Evolutionary conservation across 2,329 filamentous ascomycete genomes (phyloP).

Genomic region (Eurotiales sp.): DNA sequence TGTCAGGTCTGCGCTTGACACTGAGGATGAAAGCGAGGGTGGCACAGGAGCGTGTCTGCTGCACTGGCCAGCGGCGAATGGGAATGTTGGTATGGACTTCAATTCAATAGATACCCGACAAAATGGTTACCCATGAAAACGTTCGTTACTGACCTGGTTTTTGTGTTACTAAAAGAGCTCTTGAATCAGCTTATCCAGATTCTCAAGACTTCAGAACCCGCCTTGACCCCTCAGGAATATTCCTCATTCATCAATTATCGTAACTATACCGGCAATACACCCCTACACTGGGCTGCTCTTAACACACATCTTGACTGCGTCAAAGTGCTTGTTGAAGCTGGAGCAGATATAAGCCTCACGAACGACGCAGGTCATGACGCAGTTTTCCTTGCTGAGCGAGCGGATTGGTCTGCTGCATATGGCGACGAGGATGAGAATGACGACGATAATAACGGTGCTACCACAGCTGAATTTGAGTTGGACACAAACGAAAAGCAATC

Average conservation of each 20-base stretch:
- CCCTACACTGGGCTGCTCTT: constrained; percentile 88
- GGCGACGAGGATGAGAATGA: constrained; percentile 33
- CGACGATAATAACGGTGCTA: constrained; percentile 16
- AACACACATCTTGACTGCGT: constrained; percentile 82
- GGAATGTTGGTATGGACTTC: constrained; percentile 72
- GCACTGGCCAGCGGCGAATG: constrained; percentile 92
- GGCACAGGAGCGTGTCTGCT: constrained; percentile 51
- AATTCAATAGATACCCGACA: too few species aligned
- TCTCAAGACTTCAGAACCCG: neutral
- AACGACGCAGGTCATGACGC: constrained; percentile 83
- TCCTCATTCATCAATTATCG: constrained; percentile 44
- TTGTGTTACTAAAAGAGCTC: constrained; percentile 36
- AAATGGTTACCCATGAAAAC: too few species aligned
- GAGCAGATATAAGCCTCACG: constrained; percentile 71
- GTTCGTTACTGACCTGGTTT: neutral
- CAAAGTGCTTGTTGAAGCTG: constrained; percentile 69
- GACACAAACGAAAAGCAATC: constrained; percentile 8
- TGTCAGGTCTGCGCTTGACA: constrained; percentile 66
- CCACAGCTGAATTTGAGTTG: constrained; percentile 16
- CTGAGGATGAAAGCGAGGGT: constrained; percentile 68
- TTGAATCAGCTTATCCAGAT: constrained; percentile 45
- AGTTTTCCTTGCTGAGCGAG: constrained; percentile 68
- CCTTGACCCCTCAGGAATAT: constrained; percentile 17
- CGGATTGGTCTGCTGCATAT: constrained; percentile 63
- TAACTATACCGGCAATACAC: constrained; percentile 84